Evolutionary conservation across 495 filamentous ascomycete species (phyloP).

Genomic region (Astrothelium subdiscretum): DNA sequence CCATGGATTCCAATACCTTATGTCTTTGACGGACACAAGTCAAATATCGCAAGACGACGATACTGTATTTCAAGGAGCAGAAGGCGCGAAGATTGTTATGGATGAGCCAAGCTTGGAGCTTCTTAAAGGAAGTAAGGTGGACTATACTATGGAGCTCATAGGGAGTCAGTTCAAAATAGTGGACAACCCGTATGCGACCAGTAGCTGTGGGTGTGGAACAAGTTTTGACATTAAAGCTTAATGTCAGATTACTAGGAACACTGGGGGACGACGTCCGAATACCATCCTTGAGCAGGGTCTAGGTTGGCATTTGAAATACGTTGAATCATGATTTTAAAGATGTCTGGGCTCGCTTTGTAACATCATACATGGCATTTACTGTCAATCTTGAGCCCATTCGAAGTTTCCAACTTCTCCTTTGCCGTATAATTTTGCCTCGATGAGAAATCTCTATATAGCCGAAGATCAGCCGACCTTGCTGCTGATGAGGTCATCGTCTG

Average conservation of each 20-base stretch:
- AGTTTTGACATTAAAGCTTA: slow-evolving; percentile 84
- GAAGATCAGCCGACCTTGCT: neutral
- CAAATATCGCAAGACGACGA: slow-evolving; percentile 63
- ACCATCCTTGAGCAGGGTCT: too few relatives aligned
- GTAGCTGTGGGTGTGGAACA: slow-evolving; percentile 94
- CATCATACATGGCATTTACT: too few relatives aligned
- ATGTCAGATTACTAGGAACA: neutral
- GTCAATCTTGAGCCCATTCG: neutral
- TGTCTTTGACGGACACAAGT: slow-evolving; percentile 58
- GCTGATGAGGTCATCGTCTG: neutral
- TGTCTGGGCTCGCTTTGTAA: too few relatives aligned
- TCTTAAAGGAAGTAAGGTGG: slow-evolving; percentile 83
- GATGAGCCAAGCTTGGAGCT: slow-evolving; percentile 80
- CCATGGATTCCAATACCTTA: slow-evolving; percentile 95
- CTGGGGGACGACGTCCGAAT: too few relatives aligned
- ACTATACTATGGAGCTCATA: slow-evolving; percentile 94
- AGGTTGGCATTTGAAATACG: too few relatives aligned
- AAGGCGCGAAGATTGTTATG: slow-evolving; percentile 64
- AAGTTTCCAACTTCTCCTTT: neutral
- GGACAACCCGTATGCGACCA: slow-evolving; percentile 79
- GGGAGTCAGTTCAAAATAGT: slow-evolving; percentile 96
- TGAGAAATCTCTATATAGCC: neutral
- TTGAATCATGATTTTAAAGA: too few relatives aligned
- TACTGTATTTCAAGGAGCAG: slow-evolving; percentile 42
- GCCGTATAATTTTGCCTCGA: neutral